phyloP scores from a whole-genome alignment of 495 filamentous ascomycete genomes.

The Darksidea phi region DNA sequence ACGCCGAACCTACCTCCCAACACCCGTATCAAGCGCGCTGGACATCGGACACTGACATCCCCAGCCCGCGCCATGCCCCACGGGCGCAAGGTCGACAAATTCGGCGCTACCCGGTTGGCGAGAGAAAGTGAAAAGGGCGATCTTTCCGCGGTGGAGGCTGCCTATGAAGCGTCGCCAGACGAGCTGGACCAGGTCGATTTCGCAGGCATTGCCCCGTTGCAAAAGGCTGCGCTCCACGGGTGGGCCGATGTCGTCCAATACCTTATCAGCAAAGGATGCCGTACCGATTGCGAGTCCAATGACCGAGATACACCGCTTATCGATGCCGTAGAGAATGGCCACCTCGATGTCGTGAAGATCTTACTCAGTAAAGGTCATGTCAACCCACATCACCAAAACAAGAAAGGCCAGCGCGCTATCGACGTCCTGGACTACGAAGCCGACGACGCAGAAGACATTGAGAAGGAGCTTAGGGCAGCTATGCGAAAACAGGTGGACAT shows the following conservation, averaged over 20 bases:
- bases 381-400: slow-evolving; percentile 83
- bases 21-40: slow-evolving; percentile 31
- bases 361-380: slow-evolving; percentile 75
- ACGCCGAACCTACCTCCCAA: slow-evolving; percentile 19
- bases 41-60: slow-evolving; percentile 34
- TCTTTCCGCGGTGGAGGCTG: slow-evolving; percentile 64
- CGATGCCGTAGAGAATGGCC: slow-evolving; percentile 92
- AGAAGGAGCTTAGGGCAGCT: slow-evolving; percentile 47
- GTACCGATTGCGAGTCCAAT: slow-evolving; percentile 73
- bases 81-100: slow-evolving; percentile 81
- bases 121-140: slow-evolving; percentile 77
- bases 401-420: slow-evolving; percentile 80
- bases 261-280: slow-evolving; percentile 76
- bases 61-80: slow-evolving; percentile 45
- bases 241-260: slow-evolving; percentile 77
- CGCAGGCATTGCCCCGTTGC: slow-evolving; percentile 89
- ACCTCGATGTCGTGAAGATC: slow-evolving; percentile 84
- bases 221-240: slow-evolving; percentile 84
- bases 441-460: slow-evolving; percentile 63
- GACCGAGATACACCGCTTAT: slow-evolving; percentile 92
- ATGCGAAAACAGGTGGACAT: slow-evolving; percentile 49
- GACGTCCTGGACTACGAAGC: slow-evolving; percentile 71
- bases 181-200: slow-evolving; percentile 88
- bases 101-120: slow-evolving; percentile 81
- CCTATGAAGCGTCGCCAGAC: slow-evolving; percentile 72